Conservation (phyloP, 1,284 basidiomycete genomes). For the Pterula multifida region DNA sequence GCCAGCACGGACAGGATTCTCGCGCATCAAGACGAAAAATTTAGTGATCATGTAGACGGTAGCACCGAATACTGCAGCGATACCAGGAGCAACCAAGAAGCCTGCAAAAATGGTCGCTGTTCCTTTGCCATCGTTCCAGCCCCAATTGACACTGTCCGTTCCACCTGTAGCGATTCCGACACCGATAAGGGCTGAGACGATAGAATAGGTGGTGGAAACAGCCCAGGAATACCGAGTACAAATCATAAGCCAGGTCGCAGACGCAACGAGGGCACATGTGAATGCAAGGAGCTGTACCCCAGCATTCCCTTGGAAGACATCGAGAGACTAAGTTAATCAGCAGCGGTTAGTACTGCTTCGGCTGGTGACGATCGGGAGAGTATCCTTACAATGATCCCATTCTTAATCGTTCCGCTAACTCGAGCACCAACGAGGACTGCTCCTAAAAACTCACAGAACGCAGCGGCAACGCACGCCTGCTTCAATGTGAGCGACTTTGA, state of each 20-base stretch:
- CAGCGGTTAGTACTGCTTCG: too few relatives aligned
- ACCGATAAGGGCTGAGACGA: conserved; percentile 17
- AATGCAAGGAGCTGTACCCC: conserved; percentile 20
- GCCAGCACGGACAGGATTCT: conserved; percentile 13
- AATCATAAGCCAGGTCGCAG: conserved; percentile 17
- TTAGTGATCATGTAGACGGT: conserved; percentile 15
- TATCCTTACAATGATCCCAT: conserved; percentile 16
- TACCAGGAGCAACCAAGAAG: conserved; percentile 15
- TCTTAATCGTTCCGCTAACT: conserved; percentile 19
- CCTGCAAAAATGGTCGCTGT: conserved; percentile 18
- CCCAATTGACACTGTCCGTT: conserved; percentile 16
- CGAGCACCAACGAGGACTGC: conserved; percentile 19
- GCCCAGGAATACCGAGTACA: conserved; percentile 18
- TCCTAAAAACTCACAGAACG: conserved; percentile 19
- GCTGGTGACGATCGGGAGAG: neutral
- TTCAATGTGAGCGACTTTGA: conserved; percentile 17
- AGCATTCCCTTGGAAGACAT: conserved; percentile 15
- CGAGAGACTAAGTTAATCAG: conserved; percentile 7
- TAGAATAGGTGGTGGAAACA: conserved; percentile 19
- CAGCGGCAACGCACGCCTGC: conserved; percentile 18
- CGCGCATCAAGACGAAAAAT: conserved; percentile 14
- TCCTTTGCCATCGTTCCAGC: conserved; percentile 19
- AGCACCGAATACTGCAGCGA: conserved; percentile 16
- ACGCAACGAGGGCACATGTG: conserved; percentile 15
- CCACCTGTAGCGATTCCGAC: conserved; percentile 19